A percentile compares a stretch with the other conserved stretches of the same genome.
Evolutionary conservation across 2,329 filamentous ascomycete genomes (phyloP).

Genomic region (Chalaropsis ovoidea): DNA sequence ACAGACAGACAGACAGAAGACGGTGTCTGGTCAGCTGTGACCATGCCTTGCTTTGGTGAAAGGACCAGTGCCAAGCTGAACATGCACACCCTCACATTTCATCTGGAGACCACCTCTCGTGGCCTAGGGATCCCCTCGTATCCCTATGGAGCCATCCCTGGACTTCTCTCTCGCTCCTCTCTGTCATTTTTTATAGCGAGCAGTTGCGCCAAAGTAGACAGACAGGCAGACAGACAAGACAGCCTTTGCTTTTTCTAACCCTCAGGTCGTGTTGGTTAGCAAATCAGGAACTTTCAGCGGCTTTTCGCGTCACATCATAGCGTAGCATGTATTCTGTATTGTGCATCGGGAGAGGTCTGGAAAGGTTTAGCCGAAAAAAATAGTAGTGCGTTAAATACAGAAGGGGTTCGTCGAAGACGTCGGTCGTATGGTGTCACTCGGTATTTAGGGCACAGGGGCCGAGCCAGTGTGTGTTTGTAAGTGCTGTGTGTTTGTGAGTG

Average conservation of each 20-base stretch:
- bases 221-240: too few species aligned
- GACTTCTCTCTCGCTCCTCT: background rate
- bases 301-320: background rate
- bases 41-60: background rate
- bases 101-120: background rate
- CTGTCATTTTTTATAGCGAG: background rate
- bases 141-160: background rate
- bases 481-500: background rate
- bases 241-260: background rate
- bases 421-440: background rate
- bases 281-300: slow-evolving; percentile 9
- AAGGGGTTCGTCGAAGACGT: background rate
- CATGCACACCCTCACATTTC: background rate
- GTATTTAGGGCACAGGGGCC: background rate
- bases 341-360: background rate
- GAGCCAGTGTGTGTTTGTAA: background rate
- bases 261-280: background rate
- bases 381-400: background rate
- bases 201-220: background rate
- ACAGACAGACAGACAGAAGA: too few species aligned
- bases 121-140: background rate
- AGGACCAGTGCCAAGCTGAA: slow-evolving; percentile 2
- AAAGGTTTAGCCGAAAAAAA: background rate
- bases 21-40: background rate
- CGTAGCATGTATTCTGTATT: background rate